phyloP scores from a whole-genome alignment of 1,139 yeast species.

The Hansenula sp. region DNA sequence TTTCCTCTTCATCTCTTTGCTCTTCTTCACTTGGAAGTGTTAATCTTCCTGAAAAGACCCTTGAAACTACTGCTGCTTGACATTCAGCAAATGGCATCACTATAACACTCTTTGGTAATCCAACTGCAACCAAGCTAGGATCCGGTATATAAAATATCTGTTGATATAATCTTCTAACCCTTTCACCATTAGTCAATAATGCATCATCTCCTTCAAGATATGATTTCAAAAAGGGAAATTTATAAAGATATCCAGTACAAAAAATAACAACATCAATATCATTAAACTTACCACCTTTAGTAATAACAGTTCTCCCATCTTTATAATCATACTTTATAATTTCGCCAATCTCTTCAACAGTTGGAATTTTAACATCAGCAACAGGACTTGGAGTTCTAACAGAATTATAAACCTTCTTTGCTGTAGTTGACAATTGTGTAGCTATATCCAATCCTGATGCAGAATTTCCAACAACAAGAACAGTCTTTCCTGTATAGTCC shows the following conservation, averaged over 20 bases:
- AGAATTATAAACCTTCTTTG: slow-evolving; percentile 27
- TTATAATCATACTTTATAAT: slow-evolving; percentile 30
- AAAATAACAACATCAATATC: slow-evolving; percentile 47
- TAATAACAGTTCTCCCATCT: slow-evolving; percentile 25
- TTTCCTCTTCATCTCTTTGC: slow-evolving; percentile 6
- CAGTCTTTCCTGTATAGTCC: slow-evolving; percentile 35
- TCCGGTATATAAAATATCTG: slow-evolving; percentile 49
- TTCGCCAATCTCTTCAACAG: slow-evolving; percentile 35
- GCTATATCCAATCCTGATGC: slow-evolving; percentile 61
- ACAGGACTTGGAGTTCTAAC: slow-evolving; percentile 32
- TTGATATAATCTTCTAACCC: slow-evolving; percentile 46
- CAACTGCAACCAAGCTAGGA: slow-evolving; percentile 52
- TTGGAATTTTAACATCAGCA: slow-evolving; percentile 20
- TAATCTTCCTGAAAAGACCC: slow-evolving; percentile 48
- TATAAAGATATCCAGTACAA: slow-evolving; percentile 60
- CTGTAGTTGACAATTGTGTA: slow-evolving; percentile 40
- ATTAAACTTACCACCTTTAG: slow-evolving; percentile 32
- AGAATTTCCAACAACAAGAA: slow-evolving; percentile 57
- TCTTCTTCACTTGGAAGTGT: slow-evolving; percentile 37
- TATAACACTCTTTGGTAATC: slow-evolving; percentile 46
- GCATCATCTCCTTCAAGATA: slow-evolving; percentile 25
- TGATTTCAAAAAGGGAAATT: slow-evolving; percentile 38
- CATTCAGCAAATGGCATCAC: slow-evolving; percentile 59
- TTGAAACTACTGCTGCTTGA: slow-evolving; percentile 52
- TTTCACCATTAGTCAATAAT: slow-evolving; percentile 37